A percentile compares a stretch with the other conserved stretches of the same genome.
phyloP scores from a whole-genome alignment of 208 protist genomes.

The Endotrypanum monterogeii region DNA sequence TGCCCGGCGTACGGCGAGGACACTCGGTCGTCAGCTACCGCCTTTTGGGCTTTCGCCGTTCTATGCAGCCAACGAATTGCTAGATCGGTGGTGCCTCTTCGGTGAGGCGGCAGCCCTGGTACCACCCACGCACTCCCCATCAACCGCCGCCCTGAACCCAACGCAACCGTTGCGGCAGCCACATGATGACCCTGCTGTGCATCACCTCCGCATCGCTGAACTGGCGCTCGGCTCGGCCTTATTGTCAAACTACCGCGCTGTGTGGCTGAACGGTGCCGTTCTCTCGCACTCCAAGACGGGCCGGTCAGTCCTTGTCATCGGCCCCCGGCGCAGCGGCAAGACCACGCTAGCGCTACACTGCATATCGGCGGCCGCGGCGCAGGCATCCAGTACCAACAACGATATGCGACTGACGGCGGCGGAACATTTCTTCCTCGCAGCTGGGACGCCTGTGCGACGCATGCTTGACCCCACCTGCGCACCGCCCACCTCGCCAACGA shows the following conservation, averaged over 20 bases:
- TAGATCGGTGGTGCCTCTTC: slow-evolving; percentile 76
- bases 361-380: slow-evolving; percentile 16
- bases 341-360: slow-evolving; percentile 83
- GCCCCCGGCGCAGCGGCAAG: slow-evolving; percentile 60
- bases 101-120: slow-evolving; percentile 30
- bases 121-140: background rate
- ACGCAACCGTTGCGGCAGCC: background rate
- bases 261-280: slow-evolving; percentile 68
- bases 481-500: background rate
- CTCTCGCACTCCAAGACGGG: slow-evolving; percentile 41
- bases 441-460: slow-evolving; percentile 23
- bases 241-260: slow-evolving; percentile 37
- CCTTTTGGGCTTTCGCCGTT: slow-evolving; percentile 67
- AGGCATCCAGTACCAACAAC: background rate
- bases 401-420: slow-evolving; percentile 46
- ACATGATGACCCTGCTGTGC: slow-evolving; percentile 19
- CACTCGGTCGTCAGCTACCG: slow-evolving; percentile 38
- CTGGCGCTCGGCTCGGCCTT: slow-evolving; percentile 47
- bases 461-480: slow-evolving; percentile 11
- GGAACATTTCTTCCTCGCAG: slow-evolving; percentile 55
- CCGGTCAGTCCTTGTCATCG: slow-evolving; percentile 51
- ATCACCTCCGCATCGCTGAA: slow-evolving; percentile 37
- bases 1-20: slow-evolving; percentile 26
- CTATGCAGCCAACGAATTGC: slow-evolving; percentile 52
- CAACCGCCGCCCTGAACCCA: background rate